Percentiles rank a stretch among this genome's conserved stretches.
Conservation (phyloP, 2,329 filamentous ascomycete species). For the Phialemonium atrogriseum region DNA sequence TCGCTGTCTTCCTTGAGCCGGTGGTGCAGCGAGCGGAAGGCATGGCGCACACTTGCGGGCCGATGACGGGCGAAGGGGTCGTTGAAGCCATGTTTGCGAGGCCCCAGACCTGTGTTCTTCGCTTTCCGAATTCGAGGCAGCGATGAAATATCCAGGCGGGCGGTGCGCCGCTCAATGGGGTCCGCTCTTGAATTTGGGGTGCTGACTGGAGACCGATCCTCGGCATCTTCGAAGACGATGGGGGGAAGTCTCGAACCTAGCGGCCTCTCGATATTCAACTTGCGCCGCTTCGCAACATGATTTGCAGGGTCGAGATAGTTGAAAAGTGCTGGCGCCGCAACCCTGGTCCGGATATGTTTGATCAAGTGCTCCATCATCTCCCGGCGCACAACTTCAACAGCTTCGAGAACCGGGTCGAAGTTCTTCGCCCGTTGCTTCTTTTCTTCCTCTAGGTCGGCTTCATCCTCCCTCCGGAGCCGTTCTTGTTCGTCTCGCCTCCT, state of each 20-base stretch:
- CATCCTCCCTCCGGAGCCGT: slow-evolving; percentile 61
- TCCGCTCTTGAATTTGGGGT: slow-evolving; percentile 59
- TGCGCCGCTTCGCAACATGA: slow-evolving; percentile 70
- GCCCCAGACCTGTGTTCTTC: slow-evolving; percentile 47
- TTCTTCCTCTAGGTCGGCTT: slow-evolving; percentile 79
- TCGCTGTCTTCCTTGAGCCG: slow-evolving; percentile 66
- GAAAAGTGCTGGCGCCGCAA: slow-evolving; percentile 73
- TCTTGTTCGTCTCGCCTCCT: slow-evolving; percentile 59
- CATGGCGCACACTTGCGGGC: slow-evolving; percentile 46
- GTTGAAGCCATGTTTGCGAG: slow-evolving; percentile 54
- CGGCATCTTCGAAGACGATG: slow-evolving; percentile 48
- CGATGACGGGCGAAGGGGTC: slow-evolving; percentile 60
- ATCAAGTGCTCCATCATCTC: slow-evolving; percentile 84
- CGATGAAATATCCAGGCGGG: slow-evolving; percentile 50
- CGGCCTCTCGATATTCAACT: slow-evolving; percentile 67
- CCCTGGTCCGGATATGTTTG: slow-evolving; percentile 78
- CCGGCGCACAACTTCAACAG: slow-evolving; percentile 66
- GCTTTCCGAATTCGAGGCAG: slow-evolving; percentile 69
- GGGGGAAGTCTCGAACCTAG: slow-evolving; percentile 45
- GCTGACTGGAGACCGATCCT: slow-evolving; percentile 53
- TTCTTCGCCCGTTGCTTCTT: slow-evolving; percentile 80
- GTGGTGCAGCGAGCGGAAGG: slow-evolving; percentile 75
- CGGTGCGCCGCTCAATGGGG: slow-evolving; percentile 51
- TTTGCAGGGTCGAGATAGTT: slow-evolving; percentile 76
- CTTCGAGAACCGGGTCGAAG: slow-evolving; percentile 83